Percentiles rank a stretch among this genome's conserved stretches.
These are phyloP conservation scores for Salix suchowensis DNA, from an alignment of 345 rosid species.

Conservation along the genomic window DNA sequence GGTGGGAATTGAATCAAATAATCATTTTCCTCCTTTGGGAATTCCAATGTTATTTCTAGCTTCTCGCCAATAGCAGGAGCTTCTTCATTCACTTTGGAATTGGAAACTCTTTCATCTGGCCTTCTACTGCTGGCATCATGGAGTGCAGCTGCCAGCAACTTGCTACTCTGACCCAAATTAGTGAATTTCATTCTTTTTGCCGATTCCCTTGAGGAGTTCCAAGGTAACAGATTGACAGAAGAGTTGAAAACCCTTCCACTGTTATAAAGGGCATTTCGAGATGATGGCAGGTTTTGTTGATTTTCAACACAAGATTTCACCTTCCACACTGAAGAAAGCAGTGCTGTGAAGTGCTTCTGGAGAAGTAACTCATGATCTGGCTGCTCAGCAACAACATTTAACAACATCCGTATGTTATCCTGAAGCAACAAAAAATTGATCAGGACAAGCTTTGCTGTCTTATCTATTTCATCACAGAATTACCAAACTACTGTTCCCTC, in stretches of 20 bases:
- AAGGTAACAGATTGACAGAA: constrained; percentile 28
- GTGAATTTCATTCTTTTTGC: constrained; percentile 48
- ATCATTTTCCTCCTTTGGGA: constrained; percentile 46
- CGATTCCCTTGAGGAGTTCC: constrained; percentile 37
- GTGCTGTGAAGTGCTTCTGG: constrained; percentile 81
- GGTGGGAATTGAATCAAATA: constrained; percentile 46
- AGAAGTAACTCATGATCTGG: constrained; percentile 85
- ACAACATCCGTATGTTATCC: constrained; percentile 73
- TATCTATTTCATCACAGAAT: not conserved
- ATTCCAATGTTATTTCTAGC: constrained; percentile 69
- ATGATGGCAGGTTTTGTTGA: constrained; percentile 27
- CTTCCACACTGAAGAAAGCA: constrained; percentile 86
- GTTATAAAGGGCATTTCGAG: constrained; percentile 45
- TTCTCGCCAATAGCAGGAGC: constrained; percentile 33
- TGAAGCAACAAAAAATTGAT: constrained; percentile 36
- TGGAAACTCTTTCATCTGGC: constrained; percentile 32
- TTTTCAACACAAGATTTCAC: constrained; percentile 24
- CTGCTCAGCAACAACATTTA: constrained; percentile 67
- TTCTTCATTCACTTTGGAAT: constrained; percentile 40
- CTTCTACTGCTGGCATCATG: constrained; percentile 44
- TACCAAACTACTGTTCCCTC: not conserved
- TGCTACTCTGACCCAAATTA: constrained; percentile 44
- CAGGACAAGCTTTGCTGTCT: constrained; percentile 14
- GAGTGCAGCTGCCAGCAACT: constrained; percentile 65
- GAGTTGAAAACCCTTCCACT: constrained; percentile 48